A percentile compares a stretch with the other conserved stretches of the same genome.
Conservation (phyloP, 139 green algal species). For the Chlamydomonas applanata region DNA sequence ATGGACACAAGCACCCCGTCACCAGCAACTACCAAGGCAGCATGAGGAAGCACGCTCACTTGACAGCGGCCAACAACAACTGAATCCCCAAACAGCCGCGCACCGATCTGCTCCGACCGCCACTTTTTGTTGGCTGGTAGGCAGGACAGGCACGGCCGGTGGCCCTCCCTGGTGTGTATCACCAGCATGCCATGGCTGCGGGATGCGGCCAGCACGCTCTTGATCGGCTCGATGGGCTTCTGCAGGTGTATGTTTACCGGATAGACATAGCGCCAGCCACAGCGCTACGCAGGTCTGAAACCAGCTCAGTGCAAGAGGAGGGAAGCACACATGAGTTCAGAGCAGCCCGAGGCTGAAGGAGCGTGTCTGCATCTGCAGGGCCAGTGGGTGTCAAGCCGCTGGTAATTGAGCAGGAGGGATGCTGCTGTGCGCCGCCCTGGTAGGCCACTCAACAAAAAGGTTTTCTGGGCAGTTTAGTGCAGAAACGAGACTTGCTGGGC, state of each 20-base stretch:
- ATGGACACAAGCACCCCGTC: too few relatives aligned
- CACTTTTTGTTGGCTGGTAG: constrained; percentile 67
- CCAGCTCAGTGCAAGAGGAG: too few relatives aligned
- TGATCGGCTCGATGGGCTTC: constrained; percentile 57
- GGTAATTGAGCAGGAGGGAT: too few relatives aligned
- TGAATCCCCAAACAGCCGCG: neutral
- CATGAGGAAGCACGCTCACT: neutral
- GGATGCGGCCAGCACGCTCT: constrained; percentile 42
- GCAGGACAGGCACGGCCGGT: constrained; percentile 57
- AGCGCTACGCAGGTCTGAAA: too few relatives aligned
- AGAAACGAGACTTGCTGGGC: too few relatives aligned
- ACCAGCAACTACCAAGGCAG: too few relatives aligned
- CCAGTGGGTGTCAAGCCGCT: too few relatives aligned
- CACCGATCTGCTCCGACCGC: constrained; percentile 51
- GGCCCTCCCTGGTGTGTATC: constrained; percentile 69
- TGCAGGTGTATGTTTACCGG: neutral
- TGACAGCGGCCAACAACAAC: neutral
- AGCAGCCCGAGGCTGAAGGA: too few relatives aligned
- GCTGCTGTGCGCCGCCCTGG: too few relatives aligned
- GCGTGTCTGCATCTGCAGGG: too few relatives aligned
- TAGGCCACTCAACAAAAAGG: neutral
- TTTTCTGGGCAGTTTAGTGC: neutral
- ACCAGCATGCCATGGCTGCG: constrained; percentile 41
- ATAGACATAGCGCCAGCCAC: too few relatives aligned
- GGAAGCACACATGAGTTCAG: too few relatives aligned